Evolutionary conservation across 306 rosid species (phyloP), one percentile per base, ranked within the genome.

Genomic region (Argentina anserina): DNA sequence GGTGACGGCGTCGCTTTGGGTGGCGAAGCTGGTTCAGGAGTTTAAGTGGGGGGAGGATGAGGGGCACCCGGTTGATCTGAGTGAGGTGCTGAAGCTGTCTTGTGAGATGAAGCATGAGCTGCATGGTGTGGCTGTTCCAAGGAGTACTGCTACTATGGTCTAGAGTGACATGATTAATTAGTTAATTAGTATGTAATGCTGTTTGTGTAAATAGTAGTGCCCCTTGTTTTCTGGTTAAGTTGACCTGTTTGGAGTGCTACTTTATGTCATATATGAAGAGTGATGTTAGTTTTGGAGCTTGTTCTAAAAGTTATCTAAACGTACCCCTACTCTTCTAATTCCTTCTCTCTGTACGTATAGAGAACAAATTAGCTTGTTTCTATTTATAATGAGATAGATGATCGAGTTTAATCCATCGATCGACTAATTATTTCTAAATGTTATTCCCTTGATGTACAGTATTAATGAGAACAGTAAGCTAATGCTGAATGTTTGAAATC

Each of bases 41-140:
- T 87, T 80, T 45, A 67, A 76, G 52, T 87, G 91, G 91, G 67
- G 43, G 23, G 64, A 17, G 11, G 82, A 75, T 13, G 28, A 21
- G 50, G 58, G 10, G 18, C 65, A 52, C 34, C 86, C 81, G 0
- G 84, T 87, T 15, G 88, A 84, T 46, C 85, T 87, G 8, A 66
- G 69, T 1, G 91, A 87, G 74, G 60, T 84, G 11, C 77, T 87
- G 7, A 84, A 87, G 47, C 85, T 87, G 10, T 87, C 91, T 6
- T 84, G 85, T 42, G 91, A 87, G 70, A 87, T 87, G 91, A 82
- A 84, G 75, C 31, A 60, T 46, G 82, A 88, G 14, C 83, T 87
- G 39, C 78, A 36, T 74, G 82, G 70, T 7, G 53, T 78, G 11
- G 85, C 76, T 2, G 29, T 23, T 33, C 23, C 47, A 60, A 77